These are phyloP conservation scores for Aspergillus luchuensis DNA, from an alignment of 2,329 filamentous ascomycete species.

Conservation along the genomic window DNA sequence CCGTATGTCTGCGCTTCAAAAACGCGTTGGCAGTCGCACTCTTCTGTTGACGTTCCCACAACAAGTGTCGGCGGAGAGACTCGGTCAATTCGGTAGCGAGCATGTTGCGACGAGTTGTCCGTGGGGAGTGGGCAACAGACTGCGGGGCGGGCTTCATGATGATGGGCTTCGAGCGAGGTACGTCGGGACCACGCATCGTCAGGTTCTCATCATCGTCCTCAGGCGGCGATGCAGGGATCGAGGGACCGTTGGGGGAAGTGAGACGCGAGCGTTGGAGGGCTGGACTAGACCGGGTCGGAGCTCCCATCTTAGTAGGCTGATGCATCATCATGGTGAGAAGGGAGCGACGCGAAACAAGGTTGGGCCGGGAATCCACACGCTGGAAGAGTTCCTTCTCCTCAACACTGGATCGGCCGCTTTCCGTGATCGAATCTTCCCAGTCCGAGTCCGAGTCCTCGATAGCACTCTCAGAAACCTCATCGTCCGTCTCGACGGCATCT, in stretches of 20 bases:
- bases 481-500: constrained; percentile 62
- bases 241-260: constrained; percentile 69
- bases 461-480: constrained; percentile 78
- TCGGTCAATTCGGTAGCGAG: constrained; percentile 91
- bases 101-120: constrained; percentile 94
- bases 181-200: constrained; percentile 61
- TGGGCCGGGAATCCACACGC: constrained; percentile 83
- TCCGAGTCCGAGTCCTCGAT: constrained; percentile 70
- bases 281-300: constrained; percentile 53
- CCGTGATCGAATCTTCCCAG: constrained; percentile 70
- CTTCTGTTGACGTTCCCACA: constrained; percentile 96
- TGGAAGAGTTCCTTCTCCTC: constrained; percentile 82
- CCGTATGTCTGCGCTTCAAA: constrained; percentile 85
- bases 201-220: constrained; percentile 65
- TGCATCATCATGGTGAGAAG: constrained; percentile 88
- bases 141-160: constrained; percentile 68
- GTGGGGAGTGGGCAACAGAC: constrained; percentile 79
- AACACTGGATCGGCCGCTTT: constrained; percentile 79
- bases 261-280: constrained; percentile 57
- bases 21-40: constrained; percentile 85
- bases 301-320: constrained; percentile 72
- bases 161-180: constrained; percentile 79
- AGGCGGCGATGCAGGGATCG: constrained; percentile 60
- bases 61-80: constrained; percentile 83
- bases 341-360: constrained; percentile 82